Base-by-base conservation (phyloP, 805 yeast genomes). In the Nakazawaea laoshanensis region DNA sequence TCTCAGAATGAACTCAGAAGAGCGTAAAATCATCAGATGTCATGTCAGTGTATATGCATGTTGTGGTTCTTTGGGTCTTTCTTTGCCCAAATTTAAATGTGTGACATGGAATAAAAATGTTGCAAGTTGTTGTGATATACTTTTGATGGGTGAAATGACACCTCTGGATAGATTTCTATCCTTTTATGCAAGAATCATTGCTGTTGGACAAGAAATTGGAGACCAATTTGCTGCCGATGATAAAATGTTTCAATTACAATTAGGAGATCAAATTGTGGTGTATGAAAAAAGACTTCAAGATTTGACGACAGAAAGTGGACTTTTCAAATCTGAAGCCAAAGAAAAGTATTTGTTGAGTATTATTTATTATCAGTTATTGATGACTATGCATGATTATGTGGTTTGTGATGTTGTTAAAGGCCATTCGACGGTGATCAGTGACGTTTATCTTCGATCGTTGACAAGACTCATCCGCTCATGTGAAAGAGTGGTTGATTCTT, bases 341-440 rank as follows among this genome's bases (percentile, higher is more conserved):
- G 67, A 61, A 39, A 56, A 57, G 30, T 52, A 55, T 42, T 43
- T 65, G 16, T 43, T 67, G 12, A 59, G 63, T 3, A 57, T 70
- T 12, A 62, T 67, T 7, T 70, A 69, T 44, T 66, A 68, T 44
- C 75, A 70, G 42, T 46, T 70, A 20, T 43, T 68, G 26, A 64
- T 70, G 65, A 58, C 68, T 19, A 60, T 67, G 55, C 67, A 71
- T 42, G 77, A 71, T 42, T 67, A 62, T 39, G 55, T 69, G 18
- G 68, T 69, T n/a, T 65, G 67, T 44, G 57, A 55, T 26, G 35
- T 31, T 4, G 33, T 35, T 12, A 22, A 30, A 17, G 38, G 38
- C 15, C 32, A 31, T 15, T 36, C 32, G 32, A 33, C 28, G 28
- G 42, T 42, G 18, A 37, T 45, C 35, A 57, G 46, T 27, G 57